Evolutionary conservation across 2,329 filamentous ascomycete genomes (phyloP).

Genomic region (Aspergillus proliferans): DNA sequence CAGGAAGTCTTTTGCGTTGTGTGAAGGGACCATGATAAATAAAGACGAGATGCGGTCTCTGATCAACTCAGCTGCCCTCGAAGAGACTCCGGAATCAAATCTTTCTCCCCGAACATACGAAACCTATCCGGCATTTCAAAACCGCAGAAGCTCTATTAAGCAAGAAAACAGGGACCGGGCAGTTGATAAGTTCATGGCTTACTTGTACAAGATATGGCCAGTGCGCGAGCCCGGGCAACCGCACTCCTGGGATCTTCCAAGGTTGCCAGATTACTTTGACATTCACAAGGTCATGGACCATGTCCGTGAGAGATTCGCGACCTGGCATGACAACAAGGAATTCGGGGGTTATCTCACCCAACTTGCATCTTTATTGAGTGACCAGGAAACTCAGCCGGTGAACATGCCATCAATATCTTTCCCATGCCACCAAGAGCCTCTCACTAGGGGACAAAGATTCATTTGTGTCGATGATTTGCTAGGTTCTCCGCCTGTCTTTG

Average conservation of each 20-base stretch:
- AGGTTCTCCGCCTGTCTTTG: conserved; percentile 4
- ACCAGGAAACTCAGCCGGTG: conserved; percentile 4
- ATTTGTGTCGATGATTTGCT: conserved; percentile 3
- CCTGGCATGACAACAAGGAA: conserved; percentile 22
- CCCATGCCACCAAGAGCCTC: not conserved
- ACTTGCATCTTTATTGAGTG: conserved; percentile 5
- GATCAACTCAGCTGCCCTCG: conserved; percentile 2
- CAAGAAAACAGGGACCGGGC: conserved; percentile 3
- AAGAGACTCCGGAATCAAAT: conserved; percentile 6
- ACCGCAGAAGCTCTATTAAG: conserved; percentile 4
- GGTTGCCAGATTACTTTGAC: conserved; percentile 11
- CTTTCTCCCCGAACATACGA: conserved; percentile 3
- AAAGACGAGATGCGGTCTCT: not conserved
- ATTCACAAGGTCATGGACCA: conserved; percentile 8
- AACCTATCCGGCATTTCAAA: conserved; percentile 2
- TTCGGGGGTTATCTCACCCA: conserved; percentile 17
- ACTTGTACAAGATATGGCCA: conserved; percentile 13
- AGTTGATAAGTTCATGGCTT: conserved; percentile 3
- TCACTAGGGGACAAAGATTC: not conserved
- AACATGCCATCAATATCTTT: not conserved
- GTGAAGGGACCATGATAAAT: conserved; percentile 3
- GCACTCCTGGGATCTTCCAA: conserved; percentile 7
- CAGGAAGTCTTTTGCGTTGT: conserved; percentile 4
- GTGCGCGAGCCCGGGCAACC: conserved; percentile 9
- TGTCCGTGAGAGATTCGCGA: conserved; percentile 8